Conservation (phyloP, 164 flowering plant species). For the Hamamelis virginiana region DNA sequence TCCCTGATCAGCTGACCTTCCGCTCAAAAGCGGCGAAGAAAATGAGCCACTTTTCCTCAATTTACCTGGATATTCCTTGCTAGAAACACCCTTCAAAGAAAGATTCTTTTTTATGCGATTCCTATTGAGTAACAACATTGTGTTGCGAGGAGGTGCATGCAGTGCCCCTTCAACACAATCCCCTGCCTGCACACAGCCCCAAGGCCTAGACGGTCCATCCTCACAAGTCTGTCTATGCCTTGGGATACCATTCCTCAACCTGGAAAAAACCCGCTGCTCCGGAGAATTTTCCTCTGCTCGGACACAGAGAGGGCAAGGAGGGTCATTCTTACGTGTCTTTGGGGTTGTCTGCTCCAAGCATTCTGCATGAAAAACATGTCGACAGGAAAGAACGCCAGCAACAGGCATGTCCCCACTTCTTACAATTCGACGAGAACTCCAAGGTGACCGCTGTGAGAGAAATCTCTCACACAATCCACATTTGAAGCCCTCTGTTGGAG, state of each 20-base stretch:
- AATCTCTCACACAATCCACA: slow-evolving; percentile 75
- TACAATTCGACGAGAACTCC: slow-evolving; percentile 77
- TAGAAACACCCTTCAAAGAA: slow-evolving; percentile 51
- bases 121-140: slow-evolving; percentile 57
- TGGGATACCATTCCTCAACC: slow-evolving; percentile 47
- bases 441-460: slow-evolving; percentile 84
- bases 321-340: slow-evolving; percentile 63
- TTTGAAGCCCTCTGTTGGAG: slow-evolving; percentile 42
- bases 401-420: slow-evolving; percentile 89
- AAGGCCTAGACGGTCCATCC: slow-evolving; percentile 62
- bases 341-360: slow-evolving; percentile 85
- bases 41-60: slow-evolving; percentile 43
- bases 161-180: slow-evolving; percentile 85
- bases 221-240: slow-evolving; percentile 49
- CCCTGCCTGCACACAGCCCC: slow-evolving; percentile 80
- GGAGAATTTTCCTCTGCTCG: slow-evolving; percentile 42
- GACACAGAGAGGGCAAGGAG: slow-evolving; percentile 79
- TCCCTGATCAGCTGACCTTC: slow-evolving; percentile 41
- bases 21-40: slow-evolving; percentile 39
- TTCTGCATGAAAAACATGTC: slow-evolving; percentile 90
- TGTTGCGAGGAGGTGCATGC: slow-evolving; percentile 54
- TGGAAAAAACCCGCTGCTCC: slow-evolving; percentile 33
- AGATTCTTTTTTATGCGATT: slow-evolving; percentile 62
- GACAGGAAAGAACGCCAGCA: slow-evolving; percentile 80
- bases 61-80: slow-evolving; percentile 63